Evolutionary conservation across 225 moss, liverwort and hornwort genomes (phyloP).

Genomic region (Antitrichia curtipendula): DNA sequence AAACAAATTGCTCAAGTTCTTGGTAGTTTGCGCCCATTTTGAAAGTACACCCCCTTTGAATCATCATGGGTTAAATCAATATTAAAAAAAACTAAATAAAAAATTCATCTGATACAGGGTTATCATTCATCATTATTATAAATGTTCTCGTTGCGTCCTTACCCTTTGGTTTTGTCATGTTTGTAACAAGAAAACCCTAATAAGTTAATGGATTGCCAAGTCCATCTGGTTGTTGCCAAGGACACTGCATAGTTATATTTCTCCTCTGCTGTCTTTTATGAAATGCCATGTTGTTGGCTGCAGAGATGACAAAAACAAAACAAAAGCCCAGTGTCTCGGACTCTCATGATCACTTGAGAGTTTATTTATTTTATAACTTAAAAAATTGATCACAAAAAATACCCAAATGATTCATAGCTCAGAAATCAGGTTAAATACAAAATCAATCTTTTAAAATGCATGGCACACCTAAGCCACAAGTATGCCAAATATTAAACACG

Average conservation of each 20-base stretch:
- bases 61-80: too few species aligned
- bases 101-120: too few species aligned
- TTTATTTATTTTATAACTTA: neutral
- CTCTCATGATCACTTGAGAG: neutral
- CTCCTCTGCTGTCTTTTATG: neutral
- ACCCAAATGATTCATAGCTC: fast-evolving
- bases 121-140: neutral
- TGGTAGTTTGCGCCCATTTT: too few species aligned
- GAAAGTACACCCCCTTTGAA: too few species aligned
- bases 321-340: fast-evolving
- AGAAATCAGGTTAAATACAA: neutral
- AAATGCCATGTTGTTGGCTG: neutral
- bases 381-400: neutral
- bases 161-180: neutral
- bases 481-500: neutral
- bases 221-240: neutral
- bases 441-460: neutral
- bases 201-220: neutral
- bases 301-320: neutral
- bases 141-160: too few species aligned
- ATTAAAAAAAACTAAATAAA: neutral
- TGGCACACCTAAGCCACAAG: neutral
- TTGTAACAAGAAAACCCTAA: neutral
- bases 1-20: too few species aligned
- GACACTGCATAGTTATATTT: neutral